Base-by-base conservation (phyloP, 441 rosid species). In the Omphalea diandra region DNA sequence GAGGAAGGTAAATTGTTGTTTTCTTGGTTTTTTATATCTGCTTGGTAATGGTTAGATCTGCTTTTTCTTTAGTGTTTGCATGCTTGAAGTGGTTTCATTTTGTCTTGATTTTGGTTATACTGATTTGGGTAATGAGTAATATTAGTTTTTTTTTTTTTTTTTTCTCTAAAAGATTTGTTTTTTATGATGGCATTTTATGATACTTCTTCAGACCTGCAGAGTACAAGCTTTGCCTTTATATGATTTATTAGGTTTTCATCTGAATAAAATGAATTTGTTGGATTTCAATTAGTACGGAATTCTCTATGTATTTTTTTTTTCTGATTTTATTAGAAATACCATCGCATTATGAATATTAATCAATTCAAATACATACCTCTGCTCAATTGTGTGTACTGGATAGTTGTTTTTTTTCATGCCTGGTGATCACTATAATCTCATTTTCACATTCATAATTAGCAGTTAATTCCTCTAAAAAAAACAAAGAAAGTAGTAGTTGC, bases 1-100 rank as follows among this genome's bases (percentile, higher is more conserved):
- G 97, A 91, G 98, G 97, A 91, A 94, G 97, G 96, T 91, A 77
- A 17, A 2, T 38, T 18, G 15, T 15, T 52, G 26, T 63, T 55
- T 9, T 27, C 17, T 32, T 17, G 24, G n/a, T 0, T 20, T 29
- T 41, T 8, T 27, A 12, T 63, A 46, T 73, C 24, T 50, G 9
- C 1, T 20, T 50, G 12, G 1, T 27, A 56, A 41, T 47, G 55
- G 22, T 69, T 14, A 62, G 74, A 62, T 62, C 68, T 62, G 50
- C 26, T 62, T 14, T 29, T 12, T 56, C n/a, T 43, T 58, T 44
- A 24, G 40, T 38, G 41, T 24, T 63, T 38, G 29, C 27, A n/a
- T 32, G 5, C 43, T 26, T 2, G 2, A 68, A 20, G 24, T 60
- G 10, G 9, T 32, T 71, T 22, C 11, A 33, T 75, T 38, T 9